Conservation (phyloP, 768 basidiomycete genomes). For the Boletus huronensis region DNA sequence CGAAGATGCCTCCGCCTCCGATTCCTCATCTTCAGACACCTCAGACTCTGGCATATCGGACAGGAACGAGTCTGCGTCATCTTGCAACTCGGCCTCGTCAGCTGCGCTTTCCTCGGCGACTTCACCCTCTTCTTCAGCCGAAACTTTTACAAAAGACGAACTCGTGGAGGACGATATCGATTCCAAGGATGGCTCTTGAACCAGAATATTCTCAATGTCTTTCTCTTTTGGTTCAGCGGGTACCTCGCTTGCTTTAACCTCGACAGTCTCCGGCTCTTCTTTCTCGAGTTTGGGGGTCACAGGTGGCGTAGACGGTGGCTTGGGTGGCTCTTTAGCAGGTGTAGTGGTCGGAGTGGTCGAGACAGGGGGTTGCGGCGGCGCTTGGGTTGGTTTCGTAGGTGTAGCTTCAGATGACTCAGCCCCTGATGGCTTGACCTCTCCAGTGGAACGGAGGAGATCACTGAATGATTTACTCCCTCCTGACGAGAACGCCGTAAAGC, state of each 20-base stretch:
- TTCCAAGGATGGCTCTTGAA: slow-evolving; percentile 19
- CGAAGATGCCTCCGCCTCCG: slow-evolving; percentile 12
- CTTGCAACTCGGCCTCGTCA: slow-evolving; percentile 33
- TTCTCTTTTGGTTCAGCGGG: slow-evolving; percentile 7
- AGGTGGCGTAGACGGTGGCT: not conserved
- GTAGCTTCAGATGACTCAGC: slow-evolving; percentile 16
- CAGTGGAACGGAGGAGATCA: slow-evolving; percentile 52
- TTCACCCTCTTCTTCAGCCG: slow-evolving; percentile 28
- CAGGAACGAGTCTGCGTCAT: slow-evolving; percentile 29
- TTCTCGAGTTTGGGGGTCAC: not conserved
- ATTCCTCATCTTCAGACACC: slow-evolving; percentile 15
- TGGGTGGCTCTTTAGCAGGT: slow-evolving; percentile 13
- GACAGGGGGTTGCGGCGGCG: not conserved
- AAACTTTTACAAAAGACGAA: slow-evolving; percentile 50
- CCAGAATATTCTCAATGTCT: not conserved
- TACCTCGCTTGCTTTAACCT: not conserved
- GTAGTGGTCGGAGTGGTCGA: slow-evolving; percentile 14
- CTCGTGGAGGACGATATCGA: slow-evolving; percentile 40
- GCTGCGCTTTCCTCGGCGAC: slow-evolving; percentile 8
- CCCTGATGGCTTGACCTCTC: slow-evolving; percentile 26
- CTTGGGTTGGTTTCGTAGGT: slow-evolving; percentile 1
- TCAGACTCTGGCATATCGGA: slow-evolving; percentile 31
- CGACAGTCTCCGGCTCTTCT: not conserved
- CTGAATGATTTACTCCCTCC: slow-evolving; percentile 52
- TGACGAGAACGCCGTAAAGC: slow-evolving; percentile 50